Percentiles rank a stretch among this genome's conserved stretches.
Evolutionary conservation across 2,329 filamentous ascomycete genomes (phyloP).

Genomic region (Colletotrichum sidae): DNA sequence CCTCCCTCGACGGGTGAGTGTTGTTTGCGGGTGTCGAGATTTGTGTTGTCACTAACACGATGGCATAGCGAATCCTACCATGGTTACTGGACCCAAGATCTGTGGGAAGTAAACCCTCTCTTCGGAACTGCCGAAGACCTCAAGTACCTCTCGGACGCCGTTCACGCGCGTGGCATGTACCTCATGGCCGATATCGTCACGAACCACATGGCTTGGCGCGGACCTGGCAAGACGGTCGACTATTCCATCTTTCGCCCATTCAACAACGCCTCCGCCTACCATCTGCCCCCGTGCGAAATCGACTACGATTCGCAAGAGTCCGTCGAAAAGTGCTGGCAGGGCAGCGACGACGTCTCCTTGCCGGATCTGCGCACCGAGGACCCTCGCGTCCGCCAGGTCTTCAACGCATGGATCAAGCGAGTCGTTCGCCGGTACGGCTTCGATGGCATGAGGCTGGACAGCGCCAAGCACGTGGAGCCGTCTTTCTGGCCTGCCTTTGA

Average conservation of each 20-base stretch:
- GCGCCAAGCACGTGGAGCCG: conserved; percentile 70
- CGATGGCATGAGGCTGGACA: conserved; percentile 72
- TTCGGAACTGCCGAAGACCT: conserved; percentile 71
- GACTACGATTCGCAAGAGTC: conserved; percentile 64
- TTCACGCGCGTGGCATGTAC: conserved; percentile 66
- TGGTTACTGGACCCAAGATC: conserved; percentile 65
- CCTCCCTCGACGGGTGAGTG: conserved; percentile 33
- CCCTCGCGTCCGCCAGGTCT: conserved; percentile 58
- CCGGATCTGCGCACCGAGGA: conserved; percentile 71
- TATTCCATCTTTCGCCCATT: conserved; percentile 51
- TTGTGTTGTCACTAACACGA: conserved; percentile 40
- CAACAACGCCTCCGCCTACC: conserved; percentile 68
- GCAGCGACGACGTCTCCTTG: conserved; percentile 62
- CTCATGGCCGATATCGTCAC: conserved; percentile 72
- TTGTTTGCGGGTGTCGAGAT: background rate
- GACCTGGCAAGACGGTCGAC: conserved; percentile 61
- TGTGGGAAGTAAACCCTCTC: conserved; percentile 65
- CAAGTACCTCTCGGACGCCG: conserved; percentile 63
- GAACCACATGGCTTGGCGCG: conserved; percentile 62
- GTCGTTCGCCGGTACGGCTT: conserved; percentile 71
- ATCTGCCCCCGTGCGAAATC: conserved; percentile 65
- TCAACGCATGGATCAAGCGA: conserved; percentile 68
- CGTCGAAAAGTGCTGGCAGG: conserved; percentile 62
- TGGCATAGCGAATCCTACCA: conserved; percentile 59
- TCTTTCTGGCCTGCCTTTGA: conserved; percentile 68